Conservation (phyloP, 2,329 filamentous ascomycete species). For the Colletotrichum sansevieriae region DNA sequence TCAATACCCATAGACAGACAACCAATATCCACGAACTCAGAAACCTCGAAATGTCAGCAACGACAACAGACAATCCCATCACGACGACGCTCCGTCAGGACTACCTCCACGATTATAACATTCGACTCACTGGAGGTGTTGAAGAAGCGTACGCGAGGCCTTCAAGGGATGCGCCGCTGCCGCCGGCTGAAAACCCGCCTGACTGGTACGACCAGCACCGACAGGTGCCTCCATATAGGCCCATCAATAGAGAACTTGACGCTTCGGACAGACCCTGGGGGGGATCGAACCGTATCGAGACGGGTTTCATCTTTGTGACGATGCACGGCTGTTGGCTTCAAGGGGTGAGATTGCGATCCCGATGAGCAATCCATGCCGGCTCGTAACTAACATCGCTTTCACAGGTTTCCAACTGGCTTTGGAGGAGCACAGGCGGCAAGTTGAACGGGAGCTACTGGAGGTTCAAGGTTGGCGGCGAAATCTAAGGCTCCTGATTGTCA, state of each 20-base stretch:
- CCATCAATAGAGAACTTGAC: constrained; percentile 43
- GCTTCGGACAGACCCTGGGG: constrained; percentile 42
- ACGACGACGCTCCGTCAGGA: constrained; percentile 30
- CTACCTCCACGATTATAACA: constrained; percentile 36
- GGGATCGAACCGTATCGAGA: constrained; percentile 41
- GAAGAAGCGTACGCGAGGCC: constrained; percentile 35
- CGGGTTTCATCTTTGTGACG: constrained; percentile 45
- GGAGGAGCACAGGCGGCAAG: constrained; percentile 44
- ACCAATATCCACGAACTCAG: not conserved
- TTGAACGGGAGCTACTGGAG: constrained; percentile 62
- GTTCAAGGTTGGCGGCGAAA: constrained; percentile 68
- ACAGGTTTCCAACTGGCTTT: constrained; percentile 35
- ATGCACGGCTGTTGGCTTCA: constrained; percentile 44
- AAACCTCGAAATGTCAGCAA: constrained; percentile 25
- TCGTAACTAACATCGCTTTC: constrained; percentile 1
- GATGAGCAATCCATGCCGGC: not conserved
- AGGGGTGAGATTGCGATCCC: constrained; percentile 9
- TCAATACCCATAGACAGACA: constrained; percentile 3
- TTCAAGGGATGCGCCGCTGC: constrained; percentile 27
- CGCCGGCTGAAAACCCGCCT: constrained; percentile 37
- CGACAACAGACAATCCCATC: constrained; percentile 29
- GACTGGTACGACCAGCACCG: constrained; percentile 44
- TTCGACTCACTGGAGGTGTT: constrained; percentile 36
- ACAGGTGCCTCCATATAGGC: constrained; percentile 45
- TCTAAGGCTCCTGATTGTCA: constrained; percentile 44